Base-by-base conservation (phyloP, 805 yeast genomes). In the Lipomyces sp. region DNA sequence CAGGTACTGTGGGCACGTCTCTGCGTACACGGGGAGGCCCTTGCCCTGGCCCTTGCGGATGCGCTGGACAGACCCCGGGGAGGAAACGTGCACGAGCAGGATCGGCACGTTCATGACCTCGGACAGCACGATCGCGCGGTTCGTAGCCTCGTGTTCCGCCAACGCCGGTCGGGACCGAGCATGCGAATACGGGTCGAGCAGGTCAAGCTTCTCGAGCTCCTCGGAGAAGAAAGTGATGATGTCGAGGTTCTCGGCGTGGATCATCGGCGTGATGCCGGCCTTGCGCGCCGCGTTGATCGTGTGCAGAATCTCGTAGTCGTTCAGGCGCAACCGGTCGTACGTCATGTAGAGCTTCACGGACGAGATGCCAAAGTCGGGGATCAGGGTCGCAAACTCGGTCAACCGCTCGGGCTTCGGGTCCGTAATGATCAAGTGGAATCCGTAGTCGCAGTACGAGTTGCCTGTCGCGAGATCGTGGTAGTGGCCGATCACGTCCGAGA, bases 1-100 rank as follows among this genome's bases (percentile, higher is more conserved):
- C 28, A 75, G 61, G 57, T 76, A 76, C 62, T 76, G 80, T 6
- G 80, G 80, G 57, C 80, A 76, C 1, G 80, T 75, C 59, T 76
- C 79, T 4, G 78, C 77, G 57, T 64, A 72, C 7, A 76, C 66
- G 11, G 78, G 78, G 16, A 67, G 62, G 37, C 70, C 62, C 24
- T 64, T 60, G 39, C 68, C 69, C 62, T 75, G 79, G 1, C 78
- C 78, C 14, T 59, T 63, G 49, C 71, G 67, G 39, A 76, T 76
- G 52, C 71, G 72, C 6, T 62, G 60, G 32, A 74, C 61, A 0
- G 79, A 76, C 2, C 67, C 66, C 16, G 70, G 72, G 1, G 77
- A 66, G 3, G 79, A 75, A 65, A 76, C 76, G 59, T 76, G 80
- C 4, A 76, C 79, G 35, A 76, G 71, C 39, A 76, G 55, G 16